Percentiles rank a stretch among this genome's conserved stretches.
These are phyloP conservation scores for Cotoneaster glaucophyllus DNA, from an alignment of 306 rosid species.

Conservation along the genomic window DNA sequence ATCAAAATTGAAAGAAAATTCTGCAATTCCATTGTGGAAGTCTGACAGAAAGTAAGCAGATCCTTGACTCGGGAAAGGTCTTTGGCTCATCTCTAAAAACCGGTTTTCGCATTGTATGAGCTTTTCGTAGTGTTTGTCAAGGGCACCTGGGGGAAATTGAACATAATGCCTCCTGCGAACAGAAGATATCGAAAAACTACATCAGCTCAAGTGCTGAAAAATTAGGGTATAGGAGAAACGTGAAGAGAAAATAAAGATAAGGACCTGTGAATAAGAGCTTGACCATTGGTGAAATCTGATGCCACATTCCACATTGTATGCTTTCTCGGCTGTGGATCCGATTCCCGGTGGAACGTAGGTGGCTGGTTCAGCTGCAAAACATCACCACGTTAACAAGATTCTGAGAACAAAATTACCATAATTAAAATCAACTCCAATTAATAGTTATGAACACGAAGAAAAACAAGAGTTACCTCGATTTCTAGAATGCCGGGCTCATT, in stretches of 20 bases:
- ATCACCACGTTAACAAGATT: background rate
- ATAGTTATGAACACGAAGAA: background rate
- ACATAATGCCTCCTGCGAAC: constrained; percentile 29
- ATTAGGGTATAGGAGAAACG: background rate
- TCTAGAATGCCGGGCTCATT: constrained; percentile 34
- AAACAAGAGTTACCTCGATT: constrained; percentile 19
- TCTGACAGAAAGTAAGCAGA: constrained; percentile 30
- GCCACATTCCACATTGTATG: constrained; percentile 23
- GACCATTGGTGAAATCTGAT: constrained; percentile 24
- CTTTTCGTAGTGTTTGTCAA: constrained; percentile 33
- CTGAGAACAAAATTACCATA: background rate
- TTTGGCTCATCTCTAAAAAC: constrained; percentile 27
- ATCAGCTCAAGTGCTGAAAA: background rate
- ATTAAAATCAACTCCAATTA: background rate
- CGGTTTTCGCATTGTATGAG: constrained; percentile 27
- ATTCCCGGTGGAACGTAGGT: constrained; percentile 22
- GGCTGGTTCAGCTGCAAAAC: constrained; percentile 19
- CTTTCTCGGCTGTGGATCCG: constrained; percentile 23
- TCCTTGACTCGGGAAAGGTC: constrained; percentile 25
- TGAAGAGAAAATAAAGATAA: background rate
- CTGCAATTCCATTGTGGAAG: background rate
- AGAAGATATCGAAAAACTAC: background rate
- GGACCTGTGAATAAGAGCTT: constrained; percentile 23
- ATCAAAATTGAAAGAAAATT: background rate
- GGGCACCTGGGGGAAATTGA: constrained; percentile 38